These are phyloP conservation scores for Chytriomyces sp. DNA, from an alignment of 192 early-diverging fungal genomes.

Conservation along the genomic window DNA sequence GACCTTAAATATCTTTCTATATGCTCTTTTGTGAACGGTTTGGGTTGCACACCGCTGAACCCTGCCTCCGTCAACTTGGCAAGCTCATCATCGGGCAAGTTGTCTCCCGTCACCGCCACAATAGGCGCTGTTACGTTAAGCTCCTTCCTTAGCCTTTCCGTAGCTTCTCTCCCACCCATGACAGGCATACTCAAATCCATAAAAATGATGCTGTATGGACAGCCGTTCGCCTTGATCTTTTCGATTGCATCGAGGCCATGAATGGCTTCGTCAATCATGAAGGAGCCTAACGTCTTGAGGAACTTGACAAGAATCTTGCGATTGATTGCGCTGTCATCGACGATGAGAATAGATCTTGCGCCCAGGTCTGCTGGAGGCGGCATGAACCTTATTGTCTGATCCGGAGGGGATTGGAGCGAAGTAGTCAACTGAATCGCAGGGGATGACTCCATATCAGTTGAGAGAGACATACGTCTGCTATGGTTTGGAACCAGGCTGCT, in stretches of 20 bases:
- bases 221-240: background rate
- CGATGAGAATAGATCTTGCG: background rate
- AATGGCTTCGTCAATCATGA: background rate
- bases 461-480: too few relatives aligned
- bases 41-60: conserved; percentile 10
- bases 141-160: background rate
- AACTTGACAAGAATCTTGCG: conserved; percentile 6
- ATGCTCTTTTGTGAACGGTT: conserved; percentile 24
- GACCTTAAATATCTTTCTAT: conserved; percentile 4
- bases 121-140: background rate
- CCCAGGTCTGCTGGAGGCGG: background rate
- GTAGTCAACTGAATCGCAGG: background rate
- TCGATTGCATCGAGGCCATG: conserved; percentile 8
- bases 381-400: background rate
- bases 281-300: background rate
- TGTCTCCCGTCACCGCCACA: conserved; percentile 19
- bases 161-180: conserved; percentile 18
- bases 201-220: conserved; percentile 5
- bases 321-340: conserved; percentile 11
- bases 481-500: too few relatives aligned
- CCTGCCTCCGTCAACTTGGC: background rate
- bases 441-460: too few relatives aligned
- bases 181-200: conserved; percentile 32
- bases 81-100: conserved; percentile 1
- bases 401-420: background rate